These are phyloP conservation scores for Colletotrichum theobromicola DNA, from an alignment of 2,329 filamentous ascomycete species.

Conservation along the genomic window DNA sequence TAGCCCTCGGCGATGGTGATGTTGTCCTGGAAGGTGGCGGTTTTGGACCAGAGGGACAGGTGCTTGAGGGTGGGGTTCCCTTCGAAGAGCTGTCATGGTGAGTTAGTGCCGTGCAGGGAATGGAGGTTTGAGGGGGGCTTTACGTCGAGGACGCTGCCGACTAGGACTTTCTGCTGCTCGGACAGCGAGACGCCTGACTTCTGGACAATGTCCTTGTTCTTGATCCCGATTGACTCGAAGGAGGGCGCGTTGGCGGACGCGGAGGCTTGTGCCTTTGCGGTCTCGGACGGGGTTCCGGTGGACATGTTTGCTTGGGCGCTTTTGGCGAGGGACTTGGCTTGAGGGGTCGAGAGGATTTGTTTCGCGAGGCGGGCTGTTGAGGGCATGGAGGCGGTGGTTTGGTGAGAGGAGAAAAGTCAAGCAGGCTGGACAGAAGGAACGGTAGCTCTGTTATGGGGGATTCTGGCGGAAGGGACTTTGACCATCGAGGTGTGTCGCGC, in stretches of 20 bases:
- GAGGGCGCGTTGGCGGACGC: constrained; percentile 17
- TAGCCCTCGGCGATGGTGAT: constrained; percentile 62
- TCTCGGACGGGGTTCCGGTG: constrained; percentile 29
- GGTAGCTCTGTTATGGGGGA: background rate
- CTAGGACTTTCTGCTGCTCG: constrained; percentile 55
- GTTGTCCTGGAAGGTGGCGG: constrained; percentile 63
- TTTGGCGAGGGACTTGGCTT: constrained; percentile 16
- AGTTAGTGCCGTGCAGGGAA: background rate
- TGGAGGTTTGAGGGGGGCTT: background rate
- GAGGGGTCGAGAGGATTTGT: constrained; percentile 6
- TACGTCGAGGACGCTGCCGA: constrained; percentile 63
- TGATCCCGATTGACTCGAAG: constrained; percentile 43
- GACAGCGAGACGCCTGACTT: constrained; percentile 55
- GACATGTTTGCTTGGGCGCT: constrained; percentile 29
- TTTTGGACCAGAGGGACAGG: constrained; percentile 63
- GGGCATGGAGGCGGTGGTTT: background rate
- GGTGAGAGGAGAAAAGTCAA: background rate
- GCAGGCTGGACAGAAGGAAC: background rate
- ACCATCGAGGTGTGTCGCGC: background rate
- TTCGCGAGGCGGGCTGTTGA: constrained; percentile 14
- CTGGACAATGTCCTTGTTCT: constrained; percentile 59
- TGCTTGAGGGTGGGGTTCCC: constrained; percentile 64
- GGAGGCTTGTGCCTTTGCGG: constrained; percentile 28
- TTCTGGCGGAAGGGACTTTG: background rate
- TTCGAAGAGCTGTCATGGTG: constrained; percentile 54